Evolutionary conservation across 176 grass and related monocot species (phyloP).

Genomic region (Eleusine indica): DNA sequence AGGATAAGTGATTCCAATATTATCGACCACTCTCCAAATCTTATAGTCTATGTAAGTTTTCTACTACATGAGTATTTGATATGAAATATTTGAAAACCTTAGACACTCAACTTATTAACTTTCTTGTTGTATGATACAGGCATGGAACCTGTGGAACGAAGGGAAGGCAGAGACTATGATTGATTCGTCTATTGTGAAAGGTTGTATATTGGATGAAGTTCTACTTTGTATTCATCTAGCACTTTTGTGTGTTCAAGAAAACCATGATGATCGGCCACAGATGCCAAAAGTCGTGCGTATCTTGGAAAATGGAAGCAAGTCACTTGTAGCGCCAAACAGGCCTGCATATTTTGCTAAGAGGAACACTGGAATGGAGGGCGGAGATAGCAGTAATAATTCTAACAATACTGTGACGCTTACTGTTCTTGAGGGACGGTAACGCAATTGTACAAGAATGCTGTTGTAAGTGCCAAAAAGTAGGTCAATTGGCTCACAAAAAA

Average conservation of each 20-base stretch:
- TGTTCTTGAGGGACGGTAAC: neutral
- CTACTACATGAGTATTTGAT: neutral
- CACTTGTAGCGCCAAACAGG: conserved; percentile 10
- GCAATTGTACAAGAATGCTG: too few relatives aligned
- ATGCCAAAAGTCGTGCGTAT: conserved; percentile 30
- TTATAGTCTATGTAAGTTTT: conserved; percentile 49
- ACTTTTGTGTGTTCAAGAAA: conserved; percentile 58
- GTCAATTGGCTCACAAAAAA: too few relatives aligned
- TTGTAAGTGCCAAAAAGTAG: too few relatives aligned
- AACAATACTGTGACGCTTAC: neutral
- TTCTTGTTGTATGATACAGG: neutral
- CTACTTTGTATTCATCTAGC: conserved; percentile 41
- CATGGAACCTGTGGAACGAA: conserved; percentile 61
- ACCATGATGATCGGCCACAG: conserved; percentile 37
- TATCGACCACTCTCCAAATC: conserved; percentile 34
- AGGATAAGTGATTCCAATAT: conserved; percentile 38
- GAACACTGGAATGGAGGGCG: neutral
- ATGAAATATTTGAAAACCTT: too few relatives aligned
- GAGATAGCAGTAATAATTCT: neutral
- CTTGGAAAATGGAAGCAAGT: conserved; percentile 39
- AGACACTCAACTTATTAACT: too few relatives aligned
- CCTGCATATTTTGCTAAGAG: neutral
- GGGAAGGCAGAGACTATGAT: conserved; percentile 13
- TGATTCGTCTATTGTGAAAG: conserved; percentile 28
- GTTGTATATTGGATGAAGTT: conserved; percentile 21